Conservation (phyloP, 345 rosid genomes). For the Pugionium dolabratum region DNA sequence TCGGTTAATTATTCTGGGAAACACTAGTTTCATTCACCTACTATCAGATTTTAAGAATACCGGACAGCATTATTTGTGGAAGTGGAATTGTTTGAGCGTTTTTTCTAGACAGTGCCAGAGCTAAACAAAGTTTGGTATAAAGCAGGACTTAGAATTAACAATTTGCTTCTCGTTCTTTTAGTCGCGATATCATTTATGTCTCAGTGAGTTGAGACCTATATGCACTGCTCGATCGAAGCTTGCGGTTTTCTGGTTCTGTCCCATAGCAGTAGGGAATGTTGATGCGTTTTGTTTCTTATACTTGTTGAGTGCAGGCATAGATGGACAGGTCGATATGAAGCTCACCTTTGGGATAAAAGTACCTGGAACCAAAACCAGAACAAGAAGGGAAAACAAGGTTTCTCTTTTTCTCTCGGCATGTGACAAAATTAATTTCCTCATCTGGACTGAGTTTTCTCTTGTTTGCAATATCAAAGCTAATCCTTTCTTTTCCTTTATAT, state of each 20-base stretch:
- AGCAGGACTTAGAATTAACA: not conserved
- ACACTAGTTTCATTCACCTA: not conserved
- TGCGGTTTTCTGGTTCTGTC: not conserved
- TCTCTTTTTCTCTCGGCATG: conserved; percentile 18
- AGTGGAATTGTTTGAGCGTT: not conserved
- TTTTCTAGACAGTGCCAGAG: not conserved
- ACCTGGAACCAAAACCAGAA: conserved; percentile 99
- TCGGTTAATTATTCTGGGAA: not conserved
- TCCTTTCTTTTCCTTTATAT: conserved; percentile 34
- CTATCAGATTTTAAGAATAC: not conserved
- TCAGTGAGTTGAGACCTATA: not conserved
- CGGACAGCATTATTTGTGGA: not conserved
- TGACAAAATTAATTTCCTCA: not conserved
- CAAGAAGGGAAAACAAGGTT: conserved; percentile 99
- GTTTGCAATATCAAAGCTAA: conserved; percentile 42
- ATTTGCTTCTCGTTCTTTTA: not conserved
- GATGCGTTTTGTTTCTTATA: conserved; percentile 18
- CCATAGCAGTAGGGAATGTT: conserved; percentile 16
- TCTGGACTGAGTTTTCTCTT: not conserved
- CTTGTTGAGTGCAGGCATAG: conserved; percentile 63
- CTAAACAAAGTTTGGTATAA: not conserved
- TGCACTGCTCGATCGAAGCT: not conserved
- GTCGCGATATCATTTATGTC: not conserved
- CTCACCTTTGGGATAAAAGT: conserved; percentile 99
- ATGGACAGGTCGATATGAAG: conserved; percentile 99